Percentiles rank a stretch among this genome's conserved stretches.
Evolutionary conservation across 2,329 filamentous ascomycete genomes (phyloP).

Genomic region (Diaporthe nobilis): DNA sequence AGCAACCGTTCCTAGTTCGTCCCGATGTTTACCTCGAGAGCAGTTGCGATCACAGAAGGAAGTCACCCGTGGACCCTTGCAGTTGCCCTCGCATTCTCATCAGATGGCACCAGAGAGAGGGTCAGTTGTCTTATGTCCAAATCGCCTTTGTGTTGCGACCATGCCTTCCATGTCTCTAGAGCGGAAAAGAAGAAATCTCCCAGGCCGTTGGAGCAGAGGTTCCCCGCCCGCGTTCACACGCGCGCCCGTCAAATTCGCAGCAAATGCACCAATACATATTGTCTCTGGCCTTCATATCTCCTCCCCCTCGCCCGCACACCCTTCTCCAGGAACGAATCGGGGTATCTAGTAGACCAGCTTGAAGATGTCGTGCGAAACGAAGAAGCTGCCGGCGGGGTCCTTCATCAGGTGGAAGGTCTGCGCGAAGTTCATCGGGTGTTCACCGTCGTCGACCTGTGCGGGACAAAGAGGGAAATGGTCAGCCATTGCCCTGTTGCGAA

Average conservation of each 20-base stretch:
- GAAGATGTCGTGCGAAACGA: slow-evolving; percentile 82
- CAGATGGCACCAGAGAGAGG: neutral
- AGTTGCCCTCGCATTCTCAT: neutral
- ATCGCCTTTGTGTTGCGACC: slow-evolving; percentile 9
- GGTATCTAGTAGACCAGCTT: slow-evolving; percentile 70
- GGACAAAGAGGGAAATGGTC: slow-evolving; percentile 43
- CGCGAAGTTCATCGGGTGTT: slow-evolving; percentile 79
- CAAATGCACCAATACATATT: slow-evolving; percentile 16
- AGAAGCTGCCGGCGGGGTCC: slow-evolving; percentile 73
- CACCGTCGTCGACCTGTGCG: slow-evolving; percentile 77
- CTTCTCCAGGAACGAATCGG: slow-evolving; percentile 4
- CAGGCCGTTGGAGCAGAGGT: neutral
- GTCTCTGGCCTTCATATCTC: slow-evolving; percentile 3
- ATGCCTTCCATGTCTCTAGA: slow-evolving; percentile 21
- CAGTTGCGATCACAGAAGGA: neutral
- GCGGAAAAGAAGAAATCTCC: slow-evolving; percentile 12
- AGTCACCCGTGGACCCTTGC: neutral
- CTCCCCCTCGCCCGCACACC: neutral
- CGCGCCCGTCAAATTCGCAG: slow-evolving; percentile 9
- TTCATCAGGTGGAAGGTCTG: slow-evolving; percentile 79
- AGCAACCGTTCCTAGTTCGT: slow-evolving; percentile 4
- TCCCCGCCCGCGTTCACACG: neutral
- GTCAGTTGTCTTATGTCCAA: slow-evolving; percentile 28
- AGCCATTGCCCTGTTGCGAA: neutral
- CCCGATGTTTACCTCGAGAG: neutral